Conservation (phyloP, 768 basidiomycete species). For the Gelatoporia subvermispora region DNA sequence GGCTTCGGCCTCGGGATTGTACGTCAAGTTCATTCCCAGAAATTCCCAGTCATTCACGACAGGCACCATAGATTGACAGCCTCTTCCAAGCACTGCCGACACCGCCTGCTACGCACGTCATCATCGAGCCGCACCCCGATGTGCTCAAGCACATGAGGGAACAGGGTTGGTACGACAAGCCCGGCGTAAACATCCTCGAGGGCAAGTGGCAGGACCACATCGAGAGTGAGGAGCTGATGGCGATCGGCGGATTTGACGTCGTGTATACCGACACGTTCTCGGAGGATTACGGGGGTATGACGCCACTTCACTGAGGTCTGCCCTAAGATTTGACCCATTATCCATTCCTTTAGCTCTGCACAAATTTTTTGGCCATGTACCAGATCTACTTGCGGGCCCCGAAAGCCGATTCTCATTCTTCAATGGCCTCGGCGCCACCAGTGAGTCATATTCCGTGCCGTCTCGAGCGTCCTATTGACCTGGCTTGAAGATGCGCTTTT, state of each 20-base stretch:
- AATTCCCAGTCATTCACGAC: neutral
- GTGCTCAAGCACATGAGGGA: conserved; percentile 79
- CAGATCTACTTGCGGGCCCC: conserved; percentile 69
- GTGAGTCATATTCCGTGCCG: conserved; percentile 37
- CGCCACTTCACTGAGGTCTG: neutral
- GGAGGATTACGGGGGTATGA: conserved; percentile 67
- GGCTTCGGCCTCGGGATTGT: conserved; percentile 95
- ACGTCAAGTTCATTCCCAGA: conserved; percentile 22
- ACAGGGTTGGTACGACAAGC: conserved; percentile 72
- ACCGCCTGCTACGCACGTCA: conserved; percentile 70
- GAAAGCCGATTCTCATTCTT: conserved; percentile 90
- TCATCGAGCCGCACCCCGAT: conserved; percentile 92
- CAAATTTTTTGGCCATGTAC: conserved; percentile 76
- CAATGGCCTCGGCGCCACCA: conserved; percentile 94
- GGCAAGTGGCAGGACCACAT: conserved; percentile 94
- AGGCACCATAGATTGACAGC: conserved; percentile 62
- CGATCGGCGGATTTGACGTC: conserved; percentile 75
- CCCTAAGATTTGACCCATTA: neutral
- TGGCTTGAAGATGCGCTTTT: conserved; percentile 66
- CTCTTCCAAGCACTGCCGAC: conserved; percentile 65
- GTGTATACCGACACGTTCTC: conserved; percentile 94
- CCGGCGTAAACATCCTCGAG: conserved; percentile 75
- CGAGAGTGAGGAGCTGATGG: conserved; percentile 50
- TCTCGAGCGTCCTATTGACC: neutral
- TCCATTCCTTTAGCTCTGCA: conserved; percentile 47